Evolutionary conservation across 768 basidiomycete species (phyloP).

Genomic region (Panus rudis): DNA sequence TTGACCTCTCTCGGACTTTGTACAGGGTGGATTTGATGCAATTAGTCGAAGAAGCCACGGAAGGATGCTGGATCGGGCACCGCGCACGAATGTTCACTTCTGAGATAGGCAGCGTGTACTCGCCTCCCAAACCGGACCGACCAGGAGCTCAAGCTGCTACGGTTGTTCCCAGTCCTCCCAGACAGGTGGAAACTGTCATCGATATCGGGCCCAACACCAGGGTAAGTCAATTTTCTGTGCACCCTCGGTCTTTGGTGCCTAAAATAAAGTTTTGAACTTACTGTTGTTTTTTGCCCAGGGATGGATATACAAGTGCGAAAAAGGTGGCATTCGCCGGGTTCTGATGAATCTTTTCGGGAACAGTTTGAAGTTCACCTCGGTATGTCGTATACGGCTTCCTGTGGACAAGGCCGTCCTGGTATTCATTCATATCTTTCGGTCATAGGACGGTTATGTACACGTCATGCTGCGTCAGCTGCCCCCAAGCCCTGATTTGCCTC

Average conservation of each 20-base stretch:
- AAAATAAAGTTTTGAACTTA: not conserved
- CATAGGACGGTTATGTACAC: slow-evolving; percentile 82
- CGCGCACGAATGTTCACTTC: slow-evolving; percentile 71
- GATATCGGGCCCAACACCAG: slow-evolving; percentile 71
- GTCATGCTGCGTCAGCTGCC: slow-evolving; percentile 74
- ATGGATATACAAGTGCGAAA: slow-evolving; percentile 84
- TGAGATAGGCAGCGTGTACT: slow-evolving; percentile 88
- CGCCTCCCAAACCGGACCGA: slow-evolving; percentile 61
- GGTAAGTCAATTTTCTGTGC: slow-evolving; percentile 34
- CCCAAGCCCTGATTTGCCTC: slow-evolving; percentile 41
- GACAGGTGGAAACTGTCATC: slow-evolving; percentile 78
- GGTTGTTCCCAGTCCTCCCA: slow-evolving; percentile 12
- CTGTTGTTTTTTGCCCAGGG: slow-evolving; percentile 41
- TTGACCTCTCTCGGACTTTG: slow-evolving; percentile 1
- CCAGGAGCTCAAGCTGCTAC: slow-evolving; percentile 17
- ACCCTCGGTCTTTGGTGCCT: not conserved
- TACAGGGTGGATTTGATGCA: slow-evolving; percentile 67
- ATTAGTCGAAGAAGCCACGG: slow-evolving; percentile 82
- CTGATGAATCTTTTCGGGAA: slow-evolving; percentile 95
- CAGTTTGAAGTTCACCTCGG: slow-evolving; percentile 86
- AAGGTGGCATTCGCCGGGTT: slow-evolving; percentile 85
- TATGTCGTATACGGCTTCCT: slow-evolving; percentile 25
- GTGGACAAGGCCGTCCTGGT: not conserved
- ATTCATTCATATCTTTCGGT: slow-evolving; percentile 4
- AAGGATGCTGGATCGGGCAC: slow-evolving; percentile 92